Base-by-base conservation (phyloP, 1,139 yeast genomes). In the Meyerozyma athensensis region DNA sequence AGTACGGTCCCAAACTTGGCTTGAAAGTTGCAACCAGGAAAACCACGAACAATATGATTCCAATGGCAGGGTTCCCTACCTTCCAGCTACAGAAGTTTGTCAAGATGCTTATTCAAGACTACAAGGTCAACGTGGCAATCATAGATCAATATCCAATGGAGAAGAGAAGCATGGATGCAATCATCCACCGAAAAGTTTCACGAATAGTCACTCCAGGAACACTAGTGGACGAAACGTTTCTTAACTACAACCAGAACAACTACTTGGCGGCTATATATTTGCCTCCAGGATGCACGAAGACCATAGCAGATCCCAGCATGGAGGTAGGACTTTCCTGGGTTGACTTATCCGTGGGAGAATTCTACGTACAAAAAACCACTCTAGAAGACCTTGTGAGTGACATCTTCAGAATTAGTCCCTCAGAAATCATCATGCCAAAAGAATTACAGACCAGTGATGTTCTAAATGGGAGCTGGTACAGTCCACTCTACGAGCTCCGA, bases 151-250 rank as follows among this genome's bases (percentile, higher is more conserved):
- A 65, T 41, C 60, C 67, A 2, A 49, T 59, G 6, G 45, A 48
- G 13, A 46, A 47, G 13, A 46, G 48, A 5, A 42, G 50, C 7
- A 47, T 52, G 8, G 58, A 56, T 22, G 57, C 53, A 26, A 69
- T 70, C 21, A 74, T 81, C 30, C 78, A 74, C 38, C 65, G 99
- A 31, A 79, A 84, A 28, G 77, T 94, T 0, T 74, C 89, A 4
- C 68, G 97, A 34, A 79, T 90, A 6, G 77, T 92, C 2, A 83
- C 97, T 0, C 97, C 97, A 0, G 98, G 99, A 1, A 92, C 97
- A 0, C 72, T 92, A 36, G 75, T 90, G 9, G 96, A 87, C 50
- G 97, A 92, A 49, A 78, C 86, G 1, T 83, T 90, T 45, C 65
- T 92, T 48, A 84, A 89, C 51, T 78, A 77, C 43, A 77, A 77